These are phyloP conservation scores for Kwoniella europaea DNA, from an alignment of 768 basidiomycete species.

Conservation along the genomic window DNA sequence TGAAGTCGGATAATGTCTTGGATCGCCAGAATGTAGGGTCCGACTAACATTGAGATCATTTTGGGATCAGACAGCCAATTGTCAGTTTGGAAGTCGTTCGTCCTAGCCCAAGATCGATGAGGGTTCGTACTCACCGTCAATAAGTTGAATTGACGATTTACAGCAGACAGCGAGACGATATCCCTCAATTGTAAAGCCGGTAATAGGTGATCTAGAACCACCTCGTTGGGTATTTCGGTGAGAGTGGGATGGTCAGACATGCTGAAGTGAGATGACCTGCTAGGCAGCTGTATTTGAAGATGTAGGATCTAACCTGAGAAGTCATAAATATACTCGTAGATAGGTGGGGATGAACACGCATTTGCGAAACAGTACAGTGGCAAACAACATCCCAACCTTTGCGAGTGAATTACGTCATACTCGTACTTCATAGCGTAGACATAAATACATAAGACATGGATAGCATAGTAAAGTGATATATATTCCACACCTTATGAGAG, in stretches of 20 bases:
- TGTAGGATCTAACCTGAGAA: background rate
- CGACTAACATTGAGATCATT: slow-evolving; percentile 3
- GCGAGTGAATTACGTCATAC: too few species aligned
- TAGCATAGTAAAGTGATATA: too few species aligned
- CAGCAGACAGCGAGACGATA: slow-evolving; percentile 67
- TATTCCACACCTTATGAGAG: too few species aligned
- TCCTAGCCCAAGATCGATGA: too few species aligned
- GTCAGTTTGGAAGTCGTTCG: too few species aligned
- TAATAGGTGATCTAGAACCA: slow-evolving; percentile 73
- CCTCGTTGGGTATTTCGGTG: slow-evolving; percentile 70
- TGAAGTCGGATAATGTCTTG: slow-evolving; percentile 40
- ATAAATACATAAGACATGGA: too few species aligned
- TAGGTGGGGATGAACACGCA: background rate
- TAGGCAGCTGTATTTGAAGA: background rate
- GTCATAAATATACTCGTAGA: background rate
- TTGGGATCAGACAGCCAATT: too few species aligned
- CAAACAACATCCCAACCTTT: too few species aligned
- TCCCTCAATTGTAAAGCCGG: slow-evolving; percentile 63
- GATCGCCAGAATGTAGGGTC: slow-evolving; percentile 50
- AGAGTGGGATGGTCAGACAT: slow-evolving; percentile 8
- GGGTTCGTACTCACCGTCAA: slow-evolving; percentile 42
- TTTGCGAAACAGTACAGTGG: too few species aligned
- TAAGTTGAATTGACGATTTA: slow-evolving; percentile 68
- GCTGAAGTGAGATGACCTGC: background rate
- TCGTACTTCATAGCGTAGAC: too few species aligned